Base-by-base conservation (phyloP, 371 early-diverging fungal species). In the Mortierella polycephala region DNA sequence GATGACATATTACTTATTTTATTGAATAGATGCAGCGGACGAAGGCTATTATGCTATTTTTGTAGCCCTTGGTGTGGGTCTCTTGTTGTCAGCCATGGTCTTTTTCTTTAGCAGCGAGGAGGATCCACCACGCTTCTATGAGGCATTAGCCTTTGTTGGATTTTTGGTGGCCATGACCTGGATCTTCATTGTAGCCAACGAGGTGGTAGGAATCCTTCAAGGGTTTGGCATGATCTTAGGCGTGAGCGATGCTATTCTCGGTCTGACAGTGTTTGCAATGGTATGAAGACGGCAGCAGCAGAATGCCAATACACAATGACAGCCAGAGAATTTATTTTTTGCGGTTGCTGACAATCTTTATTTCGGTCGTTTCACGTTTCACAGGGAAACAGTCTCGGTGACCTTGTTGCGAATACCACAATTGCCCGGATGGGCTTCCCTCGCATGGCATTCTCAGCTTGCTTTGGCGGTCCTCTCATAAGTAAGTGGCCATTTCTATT, bases 381-480 rank as follows among this genome's bases (percentile, higher is more conserved):
- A 64, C 73, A 88, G 87, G 95, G 95, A 14, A 94, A 94, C 69
- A 92, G 92, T 66, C 76, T 94, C 44, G 94, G 95, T 42, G 95
- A 95, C 75, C 84, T 94, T 51, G 91, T 94, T 13, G 92, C 95
- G 13, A 93, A 95, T 63, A 83, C 94, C 40, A 90, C 95, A 14
- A 89, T 95, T 65, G 93, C 94, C 8, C 87, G 83, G 57, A 87
- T 93, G 89, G 95, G 95, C 1, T 93, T 87, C 65, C 94, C 95
- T 2, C 85, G 88, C 68, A 95, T 95, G 95, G 95, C 93, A 0
- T 85, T 95, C 64, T 88, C 91, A 39, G 95, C 95, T 2, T 94
- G 94, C 66, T 94, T 93, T 80, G 94, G 94, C n/a, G 91, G 93
- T 3, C 95, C 95, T 8, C 86, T 95, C 88, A 74, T 95, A 18